Evolutionary conservation across 208 protist genomes (phyloP).

Genomic region (Trypanosoma cruzi): DNA sequence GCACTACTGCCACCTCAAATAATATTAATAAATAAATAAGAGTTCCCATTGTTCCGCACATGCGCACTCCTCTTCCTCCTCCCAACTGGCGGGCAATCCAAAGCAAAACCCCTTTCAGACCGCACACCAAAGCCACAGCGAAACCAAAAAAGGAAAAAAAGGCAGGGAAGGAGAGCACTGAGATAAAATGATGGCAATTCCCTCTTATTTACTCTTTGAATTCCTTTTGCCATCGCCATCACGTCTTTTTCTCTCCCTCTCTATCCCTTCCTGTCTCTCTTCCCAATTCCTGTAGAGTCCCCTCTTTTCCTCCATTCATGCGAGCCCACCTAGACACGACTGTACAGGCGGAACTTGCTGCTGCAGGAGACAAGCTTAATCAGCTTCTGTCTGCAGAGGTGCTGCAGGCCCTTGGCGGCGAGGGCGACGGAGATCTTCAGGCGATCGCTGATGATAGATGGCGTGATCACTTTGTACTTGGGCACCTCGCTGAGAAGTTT

Average conservation of each 20-base stretch:
- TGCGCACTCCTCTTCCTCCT: neutral
- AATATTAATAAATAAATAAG: constrained; percentile 17
- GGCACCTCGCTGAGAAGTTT: constrained; percentile 89
- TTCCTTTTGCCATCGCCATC: no score
- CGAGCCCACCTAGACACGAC: constrained; percentile 48
- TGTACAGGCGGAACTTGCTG: constrained; percentile 87
- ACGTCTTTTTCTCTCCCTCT: no score
- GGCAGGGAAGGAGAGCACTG: no score
- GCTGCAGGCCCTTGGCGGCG: constrained; percentile 84
- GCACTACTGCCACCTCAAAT: neutral
- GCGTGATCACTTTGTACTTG: constrained; percentile 94
- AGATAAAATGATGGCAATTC: no score
- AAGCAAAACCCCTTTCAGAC: no score
- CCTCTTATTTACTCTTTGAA: no score
- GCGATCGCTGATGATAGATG: constrained; percentile 88
- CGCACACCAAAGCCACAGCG: no score
- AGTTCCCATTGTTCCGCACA: neutral
- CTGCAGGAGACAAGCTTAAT: constrained; percentile 82
- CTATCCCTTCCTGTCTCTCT: neutral
- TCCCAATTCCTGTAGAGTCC: no score
- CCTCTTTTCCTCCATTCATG: no score
- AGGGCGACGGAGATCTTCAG: constrained; percentile 89
- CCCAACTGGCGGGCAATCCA: no score
- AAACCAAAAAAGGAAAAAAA: no score
- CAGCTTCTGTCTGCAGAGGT: constrained; percentile 82